Conservation (phyloP, 2,329 filamentous ascomycete species). For the Colletotrichum godetiae region DNA sequence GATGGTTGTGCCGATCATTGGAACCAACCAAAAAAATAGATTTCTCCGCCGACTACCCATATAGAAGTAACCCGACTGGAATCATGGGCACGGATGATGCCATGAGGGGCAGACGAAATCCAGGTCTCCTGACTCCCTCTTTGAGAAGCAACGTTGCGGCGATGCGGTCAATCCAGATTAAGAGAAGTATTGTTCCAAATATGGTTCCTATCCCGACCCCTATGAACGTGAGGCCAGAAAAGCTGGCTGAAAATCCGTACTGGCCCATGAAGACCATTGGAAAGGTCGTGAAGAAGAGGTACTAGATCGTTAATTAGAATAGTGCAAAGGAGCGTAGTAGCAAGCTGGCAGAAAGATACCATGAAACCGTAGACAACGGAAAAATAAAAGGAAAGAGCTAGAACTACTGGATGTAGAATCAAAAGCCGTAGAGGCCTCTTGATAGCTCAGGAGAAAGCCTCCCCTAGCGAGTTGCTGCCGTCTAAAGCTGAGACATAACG, state of each 20-base stretch:
- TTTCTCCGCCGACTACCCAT: slow-evolving; percentile 54
- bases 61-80: slow-evolving; percentile 44
- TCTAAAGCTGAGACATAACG: slow-evolving; percentile 34
- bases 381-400: slow-evolving; percentile 52
- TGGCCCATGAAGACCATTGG: slow-evolving; percentile 49
- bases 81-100: slow-evolving; percentile 35
- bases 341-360: not conserved
- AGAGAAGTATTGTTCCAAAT: slow-evolving; percentile 41
- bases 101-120: slow-evolving; percentile 39
- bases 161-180: slow-evolving; percentile 33
- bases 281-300: slow-evolving; percentile 53
- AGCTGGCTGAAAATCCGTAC: slow-evolving; percentile 44
- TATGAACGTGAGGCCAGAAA: slow-evolving; percentile 56
- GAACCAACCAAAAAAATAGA: slow-evolving; percentile 68
- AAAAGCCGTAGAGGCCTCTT: slow-evolving; percentile 60
- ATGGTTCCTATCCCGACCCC: slow-evolving; percentile 55
- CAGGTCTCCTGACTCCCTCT: slow-evolving; percentile 33
- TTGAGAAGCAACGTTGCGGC: slow-evolving; percentile 30
- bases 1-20: slow-evolving; percentile 62
- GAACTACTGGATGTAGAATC: slow-evolving; percentile 62
- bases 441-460: slow-evolving; percentile 47
- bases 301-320: slow-evolving; percentile 45
- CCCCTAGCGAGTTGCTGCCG: slow-evolving; percentile 35
- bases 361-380: slow-evolving; percentile 50
- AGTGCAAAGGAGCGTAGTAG: slow-evolving; percentile 25